Conservation (phyloP, 2,329 filamentous ascomycete species). For the Ceratocystis variospora region DNA sequence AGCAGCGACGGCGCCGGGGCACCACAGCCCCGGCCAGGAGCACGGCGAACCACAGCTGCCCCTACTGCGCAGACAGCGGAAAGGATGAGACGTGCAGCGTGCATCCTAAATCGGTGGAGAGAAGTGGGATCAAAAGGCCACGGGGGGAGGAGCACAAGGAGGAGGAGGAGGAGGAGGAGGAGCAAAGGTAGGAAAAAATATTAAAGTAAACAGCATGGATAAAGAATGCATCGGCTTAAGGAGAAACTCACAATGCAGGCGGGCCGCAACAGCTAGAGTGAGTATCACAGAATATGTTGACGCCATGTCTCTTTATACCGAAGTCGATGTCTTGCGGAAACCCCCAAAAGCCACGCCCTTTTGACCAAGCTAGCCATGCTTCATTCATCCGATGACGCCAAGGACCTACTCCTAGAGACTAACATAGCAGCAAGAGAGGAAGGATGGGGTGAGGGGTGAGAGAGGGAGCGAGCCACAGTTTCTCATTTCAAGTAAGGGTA, state of each 20-base stretch:
- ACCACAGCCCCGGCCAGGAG: constrained; percentile 21
- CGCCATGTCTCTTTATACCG: not conserved
- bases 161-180: not conserved
- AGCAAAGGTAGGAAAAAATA: not conserved
- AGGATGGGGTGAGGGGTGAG: too few species aligned
- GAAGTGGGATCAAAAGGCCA: not conserved
- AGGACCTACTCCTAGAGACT: not conserved
- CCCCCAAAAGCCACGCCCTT: not conserved
- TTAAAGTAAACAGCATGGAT: not conserved
- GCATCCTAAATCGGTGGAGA: constrained; percentile 13
- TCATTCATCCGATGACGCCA: not conserved
- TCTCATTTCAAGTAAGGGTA: not conserved
- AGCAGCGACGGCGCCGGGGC: constrained; percentile 19
- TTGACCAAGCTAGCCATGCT: not conserved
- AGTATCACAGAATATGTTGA: not conserved
- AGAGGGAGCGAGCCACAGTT: not conserved
- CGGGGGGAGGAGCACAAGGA: not conserved
- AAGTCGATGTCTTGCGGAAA: not conserved
- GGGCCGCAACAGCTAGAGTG: not conserved
- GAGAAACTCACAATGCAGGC: not conserved
- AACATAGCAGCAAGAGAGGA: not conserved
- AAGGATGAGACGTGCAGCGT: constrained; percentile 11
- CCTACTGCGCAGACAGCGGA: constrained; percentile 12
- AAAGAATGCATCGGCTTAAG: not conserved
- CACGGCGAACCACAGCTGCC: constrained; percentile 13